Evolutionary conservation across 2,329 filamentous ascomycete species (phyloP).

Genomic region (Seiridium unicorne): DNA sequence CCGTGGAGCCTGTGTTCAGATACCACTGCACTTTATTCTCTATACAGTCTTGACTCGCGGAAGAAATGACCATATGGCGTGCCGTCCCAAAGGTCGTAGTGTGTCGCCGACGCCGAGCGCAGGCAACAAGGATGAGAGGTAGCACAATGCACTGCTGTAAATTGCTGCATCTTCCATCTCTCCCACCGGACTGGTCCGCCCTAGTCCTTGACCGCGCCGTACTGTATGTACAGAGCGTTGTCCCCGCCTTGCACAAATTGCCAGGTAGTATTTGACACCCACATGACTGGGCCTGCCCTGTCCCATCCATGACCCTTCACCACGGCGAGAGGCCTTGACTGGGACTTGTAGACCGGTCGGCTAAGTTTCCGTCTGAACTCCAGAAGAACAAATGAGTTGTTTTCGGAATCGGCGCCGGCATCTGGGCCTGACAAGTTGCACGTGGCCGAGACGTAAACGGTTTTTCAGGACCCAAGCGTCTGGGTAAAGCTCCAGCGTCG

Average conservation of each 20-base stretch:
- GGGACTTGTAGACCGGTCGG: background rate
- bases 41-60: background rate
- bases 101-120: background rate
- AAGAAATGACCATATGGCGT: background rate
- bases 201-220: background rate
- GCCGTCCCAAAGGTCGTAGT: background rate
- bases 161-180: constrained; percentile 3
- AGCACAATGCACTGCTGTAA: background rate
- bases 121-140: background rate
- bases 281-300: background rate
- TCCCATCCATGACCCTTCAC: constrained; percentile 1
- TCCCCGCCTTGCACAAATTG: background rate
- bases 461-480: background rate
- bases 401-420: background rate
- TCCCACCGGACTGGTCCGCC: constrained; percentile 2
- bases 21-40: background rate
- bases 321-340: background rate
- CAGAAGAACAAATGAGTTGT: background rate
- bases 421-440: background rate
- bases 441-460: background rate
- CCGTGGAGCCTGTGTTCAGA: too few species aligned
- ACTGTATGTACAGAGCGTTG: background rate
- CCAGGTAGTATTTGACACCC: constrained; percentile 2
- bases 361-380: background rate
- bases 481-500: background rate